Conservation (phyloP, 345 rosid species). For the Linum trigynum region DNA sequence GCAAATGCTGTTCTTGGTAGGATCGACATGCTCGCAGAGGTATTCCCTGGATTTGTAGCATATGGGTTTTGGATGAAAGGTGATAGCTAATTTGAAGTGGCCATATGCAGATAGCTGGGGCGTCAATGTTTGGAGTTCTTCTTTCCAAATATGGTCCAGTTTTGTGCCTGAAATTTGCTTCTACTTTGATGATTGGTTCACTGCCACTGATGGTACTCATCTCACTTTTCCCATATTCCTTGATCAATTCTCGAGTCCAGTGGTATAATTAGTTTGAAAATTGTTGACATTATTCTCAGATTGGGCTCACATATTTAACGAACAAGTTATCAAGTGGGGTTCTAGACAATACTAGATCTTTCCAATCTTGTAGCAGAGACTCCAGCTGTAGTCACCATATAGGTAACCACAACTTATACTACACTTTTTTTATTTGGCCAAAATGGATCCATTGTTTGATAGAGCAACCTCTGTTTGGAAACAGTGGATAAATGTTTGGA, state of each 20-base stretch:
- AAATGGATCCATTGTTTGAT: conserved; percentile 1
- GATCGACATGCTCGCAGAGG: conserved; percentile 91
- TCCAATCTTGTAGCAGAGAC: conserved; percentile 34
- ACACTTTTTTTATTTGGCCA: background rate
- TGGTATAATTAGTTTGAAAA: conserved; percentile 9
- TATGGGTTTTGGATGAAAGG: too few species aligned
- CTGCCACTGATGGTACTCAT: conserved; percentile 64
- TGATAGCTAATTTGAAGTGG: too few species aligned
- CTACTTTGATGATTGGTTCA: conserved; percentile 55
- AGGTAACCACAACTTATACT: conserved; percentile 31
- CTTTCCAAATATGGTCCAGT: conserved; percentile 68
- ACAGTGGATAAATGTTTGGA: conserved; percentile 47
- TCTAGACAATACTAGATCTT: conserved; percentile 68
- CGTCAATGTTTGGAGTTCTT: conserved; percentile 71
- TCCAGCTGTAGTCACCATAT: conserved; percentile 22
- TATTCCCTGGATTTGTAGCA: conserved; percentile 14
- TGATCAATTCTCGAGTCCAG: conserved; percentile 1
- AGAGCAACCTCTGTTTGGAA: conserved; percentile 5
- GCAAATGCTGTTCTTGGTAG: conserved; percentile 89
- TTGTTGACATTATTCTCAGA: conserved; percentile 28
- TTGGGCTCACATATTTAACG: conserved; percentile 61
- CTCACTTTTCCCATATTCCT: conserved; percentile 9
- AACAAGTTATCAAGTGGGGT: conserved; percentile 78
- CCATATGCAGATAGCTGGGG: conserved; percentile 64
- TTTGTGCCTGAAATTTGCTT: conserved; percentile 77